A percentile compares a stretch with the other conserved stretches of the same genome.
phyloP scores from a whole-genome alignment of 768 basidiomycete species.

The Amanita fuliginea region DNA sequence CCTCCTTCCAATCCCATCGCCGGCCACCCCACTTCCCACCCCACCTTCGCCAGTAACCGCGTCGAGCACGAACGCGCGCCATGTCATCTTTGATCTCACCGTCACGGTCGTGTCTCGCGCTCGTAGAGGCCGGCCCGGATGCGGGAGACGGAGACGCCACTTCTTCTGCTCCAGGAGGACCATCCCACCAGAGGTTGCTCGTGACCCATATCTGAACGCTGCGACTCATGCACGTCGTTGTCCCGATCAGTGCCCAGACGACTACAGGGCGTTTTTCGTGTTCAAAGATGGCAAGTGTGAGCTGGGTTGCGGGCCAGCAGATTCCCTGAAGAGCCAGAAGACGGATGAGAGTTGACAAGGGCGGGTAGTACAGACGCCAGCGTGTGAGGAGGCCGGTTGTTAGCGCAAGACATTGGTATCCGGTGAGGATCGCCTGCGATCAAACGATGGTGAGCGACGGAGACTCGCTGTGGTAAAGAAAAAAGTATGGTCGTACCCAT shows the following conservation, averaged over 20 bases:
- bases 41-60: conserved; percentile 29
- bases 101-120: conserved; percentile 5
- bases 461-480: not conserved
- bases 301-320: conserved; percentile 90
- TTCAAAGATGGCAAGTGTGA: conserved; percentile 69
- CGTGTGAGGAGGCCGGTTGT: conserved; percentile 84
- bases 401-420: conserved; percentile 78
- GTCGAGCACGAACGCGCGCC: not conserved
- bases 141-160: not conserved
- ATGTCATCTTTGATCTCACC: conserved; percentile 6
- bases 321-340: conserved; percentile 90
- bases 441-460: conserved; percentile 41
- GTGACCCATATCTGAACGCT: conserved; percentile 95
- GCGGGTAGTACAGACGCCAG: conserved; percentile 87
- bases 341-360: conserved; percentile 80
- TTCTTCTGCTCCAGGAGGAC: conserved; percentile 8
- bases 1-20: conserved; percentile 75
- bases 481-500: conserved; percentile 40
- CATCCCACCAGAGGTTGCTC: conserved; percentile 59
- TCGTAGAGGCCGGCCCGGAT: too few relatives aligned
- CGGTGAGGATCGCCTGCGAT: conserved; percentile 40
- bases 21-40: conserved; percentile 44
- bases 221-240: conserved; percentile 74
- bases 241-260: conserved; percentile 85
- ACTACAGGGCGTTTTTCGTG: conserved; percentile 64